Evolutionary conservation across 129 eudicot species (phyloP).

Genomic region (Saussurea involucrata): DNA sequence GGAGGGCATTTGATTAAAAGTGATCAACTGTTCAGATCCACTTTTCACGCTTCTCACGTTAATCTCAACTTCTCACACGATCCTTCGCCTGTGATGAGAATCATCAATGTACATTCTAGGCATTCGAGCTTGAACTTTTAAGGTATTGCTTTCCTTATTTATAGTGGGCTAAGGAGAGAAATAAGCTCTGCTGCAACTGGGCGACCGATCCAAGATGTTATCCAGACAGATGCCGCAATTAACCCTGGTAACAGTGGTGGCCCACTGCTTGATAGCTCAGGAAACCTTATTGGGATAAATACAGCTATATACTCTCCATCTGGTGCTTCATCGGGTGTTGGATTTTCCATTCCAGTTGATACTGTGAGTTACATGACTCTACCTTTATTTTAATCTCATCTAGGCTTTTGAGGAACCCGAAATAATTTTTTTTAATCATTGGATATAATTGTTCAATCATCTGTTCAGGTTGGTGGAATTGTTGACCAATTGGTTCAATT

Average conservation of each 20-base stretch:
- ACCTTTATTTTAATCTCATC: not conserved
- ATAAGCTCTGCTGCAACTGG: conserved; percentile 98
- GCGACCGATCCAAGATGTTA: conserved; percentile 95
- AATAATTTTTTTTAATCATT: not conserved
- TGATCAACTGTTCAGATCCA: too few species aligned
- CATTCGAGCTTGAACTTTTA: conserved; percentile 5
- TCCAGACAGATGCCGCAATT: conserved; percentile 97
- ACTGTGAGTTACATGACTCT: conserved; percentile 52
- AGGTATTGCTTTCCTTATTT: conserved; percentile 18
- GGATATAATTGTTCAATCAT: not conserved
- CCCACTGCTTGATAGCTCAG: conserved; percentile 94
- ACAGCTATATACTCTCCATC: conserved; percentile 98
- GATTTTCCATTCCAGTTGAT: conserved; percentile 97
- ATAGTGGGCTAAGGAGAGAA: conserved; percentile 92
- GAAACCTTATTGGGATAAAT: conserved; percentile 91
- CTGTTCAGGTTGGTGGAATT: conserved; percentile 79
- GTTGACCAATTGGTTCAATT: conserved; percentile 90
- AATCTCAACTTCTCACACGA: too few species aligned
- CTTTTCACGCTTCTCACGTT: too few species aligned
- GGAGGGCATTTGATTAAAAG: too few species aligned
- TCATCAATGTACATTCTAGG: not conserved
- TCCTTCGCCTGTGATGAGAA: too few species aligned
- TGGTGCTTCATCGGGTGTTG: conserved; percentile 98
- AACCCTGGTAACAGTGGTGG: conserved; percentile 99
- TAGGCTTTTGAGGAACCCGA: conserved; percentile 5